Evolutionary conservation across 2,329 filamentous ascomycete species (phyloP).

Genomic region (Hypoxylon rubiginosum): DNA sequence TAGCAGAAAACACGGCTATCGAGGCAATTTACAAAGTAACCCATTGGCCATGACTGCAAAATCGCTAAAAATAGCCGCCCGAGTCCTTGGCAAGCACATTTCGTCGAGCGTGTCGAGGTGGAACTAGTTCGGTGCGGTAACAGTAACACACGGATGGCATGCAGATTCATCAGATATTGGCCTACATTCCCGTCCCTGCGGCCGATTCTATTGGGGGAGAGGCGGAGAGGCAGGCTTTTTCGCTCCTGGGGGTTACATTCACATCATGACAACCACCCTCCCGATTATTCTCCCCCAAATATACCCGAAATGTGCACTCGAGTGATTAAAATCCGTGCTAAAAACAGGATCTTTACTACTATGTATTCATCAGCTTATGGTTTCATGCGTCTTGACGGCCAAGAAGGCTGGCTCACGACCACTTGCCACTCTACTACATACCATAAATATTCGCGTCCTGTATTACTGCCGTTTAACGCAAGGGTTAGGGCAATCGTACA

Average conservation of each 20-base stretch:
- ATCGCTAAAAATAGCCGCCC: constrained; percentile 38
- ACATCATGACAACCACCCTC: constrained; percentile 34
- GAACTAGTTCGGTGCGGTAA: constrained; percentile 21
- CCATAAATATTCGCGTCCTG: neutral
- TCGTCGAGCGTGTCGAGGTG: neutral
- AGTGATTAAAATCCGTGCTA: constrained; percentile 23
- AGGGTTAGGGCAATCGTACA: neutral
- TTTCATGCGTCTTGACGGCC: neutral
- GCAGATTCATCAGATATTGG: constrained; percentile 38
- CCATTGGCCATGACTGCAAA: constrained; percentile 25
- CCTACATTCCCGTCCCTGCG: constrained; percentile 39
- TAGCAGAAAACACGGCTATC: constrained; percentile 21
- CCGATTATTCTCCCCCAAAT: constrained; percentile 39
- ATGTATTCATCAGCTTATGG: constrained; percentile 24
- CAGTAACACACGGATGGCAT: constrained; percentile 30
- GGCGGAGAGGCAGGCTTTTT: constrained; percentile 21
- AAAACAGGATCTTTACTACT: constrained; percentile 19
- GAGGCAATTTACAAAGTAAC: constrained; percentile 15
- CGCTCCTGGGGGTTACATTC: constrained; percentile 34
- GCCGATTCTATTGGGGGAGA: constrained; percentile 26
- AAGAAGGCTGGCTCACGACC: neutral
- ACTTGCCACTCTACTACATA: neutral
- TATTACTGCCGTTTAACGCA: neutral
- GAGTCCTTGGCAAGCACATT: constrained; percentile 31
- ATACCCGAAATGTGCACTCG: constrained; percentile 22